A percentile compares a stretch with the other conserved stretches of the same genome.
These are phyloP conservation scores for Exophiala aquamarina DNA, from an alignment of 2,329 filamentous ascomycete genomes.

Conservation along the genomic window DNA sequence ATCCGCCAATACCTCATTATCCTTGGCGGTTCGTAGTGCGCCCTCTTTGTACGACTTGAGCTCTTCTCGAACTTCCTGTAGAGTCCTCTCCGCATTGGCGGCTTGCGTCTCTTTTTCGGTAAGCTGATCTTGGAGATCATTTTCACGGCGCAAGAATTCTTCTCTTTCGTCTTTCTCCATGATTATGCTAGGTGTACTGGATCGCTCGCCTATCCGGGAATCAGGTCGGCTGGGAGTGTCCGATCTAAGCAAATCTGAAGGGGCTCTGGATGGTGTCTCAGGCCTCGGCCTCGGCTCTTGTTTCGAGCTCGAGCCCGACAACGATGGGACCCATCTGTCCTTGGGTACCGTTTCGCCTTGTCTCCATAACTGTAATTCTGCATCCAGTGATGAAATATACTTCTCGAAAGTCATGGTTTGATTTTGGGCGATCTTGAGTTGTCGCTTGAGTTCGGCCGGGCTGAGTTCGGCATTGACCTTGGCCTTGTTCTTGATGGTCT, in stretches of 20 bases:
- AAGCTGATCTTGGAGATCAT: conserved; percentile 94
- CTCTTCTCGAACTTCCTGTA: conserved; percentile 84
- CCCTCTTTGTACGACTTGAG: conserved; percentile 81
- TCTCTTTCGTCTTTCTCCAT: conserved; percentile 96
- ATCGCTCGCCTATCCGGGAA: conserved; percentile 72
- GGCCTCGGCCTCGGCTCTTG: conserved; percentile 44
- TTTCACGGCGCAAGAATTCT: conserved; percentile 91
- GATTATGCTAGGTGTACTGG: conserved; percentile 81
- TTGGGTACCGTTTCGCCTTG: conserved; percentile 83
- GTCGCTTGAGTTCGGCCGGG: conserved; percentile 86
- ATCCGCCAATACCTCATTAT: conserved; percentile 81
- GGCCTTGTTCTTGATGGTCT: conserved; percentile 99
- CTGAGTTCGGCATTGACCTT: conserved; percentile 99
- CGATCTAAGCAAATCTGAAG: conserved; percentile 49
- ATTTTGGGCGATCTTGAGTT: conserved; percentile 88
- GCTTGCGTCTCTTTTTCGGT: conserved; percentile 87
- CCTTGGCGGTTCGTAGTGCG: conserved; percentile 76
- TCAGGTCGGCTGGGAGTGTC: conserved; percentile 59
- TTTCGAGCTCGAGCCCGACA: conserved; percentile 45
- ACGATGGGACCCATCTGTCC: conserved; percentile 77
- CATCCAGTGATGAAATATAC: conserved; percentile 80
- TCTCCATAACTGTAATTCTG: conserved; percentile 84
- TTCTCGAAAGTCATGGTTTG: conserved; percentile 86
- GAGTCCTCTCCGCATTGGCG: conserved; percentile 72
- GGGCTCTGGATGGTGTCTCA: conserved; percentile 60